These are phyloP conservation scores for Rachicladosporium sp. DNA, from an alignment of 2,329 filamentous ascomycete genomes.

Conservation along the genomic window DNA sequence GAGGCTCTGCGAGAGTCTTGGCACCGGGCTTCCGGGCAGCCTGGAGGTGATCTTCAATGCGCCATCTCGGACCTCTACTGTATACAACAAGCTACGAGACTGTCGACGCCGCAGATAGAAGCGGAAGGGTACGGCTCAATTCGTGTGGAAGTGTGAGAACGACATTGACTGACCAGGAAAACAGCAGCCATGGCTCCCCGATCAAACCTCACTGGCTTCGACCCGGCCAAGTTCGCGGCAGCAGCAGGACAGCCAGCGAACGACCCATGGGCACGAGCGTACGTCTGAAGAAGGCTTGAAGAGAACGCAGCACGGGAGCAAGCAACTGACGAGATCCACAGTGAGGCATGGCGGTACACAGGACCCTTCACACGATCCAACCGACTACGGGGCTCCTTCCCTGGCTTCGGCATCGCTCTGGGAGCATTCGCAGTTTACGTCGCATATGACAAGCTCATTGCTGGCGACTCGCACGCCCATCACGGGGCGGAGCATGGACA, in stretches of 20 bases:
- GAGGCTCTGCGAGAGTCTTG: too few species aligned
- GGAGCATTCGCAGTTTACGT: constrained; percentile 87
- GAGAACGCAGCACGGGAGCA: not conserved
- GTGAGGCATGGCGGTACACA: constrained; percentile 89
- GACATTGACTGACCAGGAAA: too few species aligned
- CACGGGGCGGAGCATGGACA: not conserved
- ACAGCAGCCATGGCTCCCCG: constrained; percentile 36
- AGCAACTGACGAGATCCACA: constrained; percentile 27
- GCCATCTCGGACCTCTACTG: too few species aligned
- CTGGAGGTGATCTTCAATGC: too few species aligned
- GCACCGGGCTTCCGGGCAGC: too few species aligned
- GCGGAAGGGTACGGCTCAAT: too few species aligned
- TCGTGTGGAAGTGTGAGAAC: too few species aligned
- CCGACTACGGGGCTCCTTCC: constrained; percentile 76
- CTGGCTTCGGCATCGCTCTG: constrained; percentile 81
- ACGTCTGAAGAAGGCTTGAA: constrained; percentile 19
- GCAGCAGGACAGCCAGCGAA: constrained; percentile 50
- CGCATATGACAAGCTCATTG: constrained; percentile 76
- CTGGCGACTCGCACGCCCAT: constrained; percentile 48
- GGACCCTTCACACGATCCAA: constrained; percentile 81
- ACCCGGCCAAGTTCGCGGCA: constrained; percentile 66
- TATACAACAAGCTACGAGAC: too few species aligned
- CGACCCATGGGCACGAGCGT: constrained; percentile 54
- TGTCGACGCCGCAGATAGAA: too few species aligned
- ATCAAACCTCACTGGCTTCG: constrained; percentile 85